Evolutionary conservation across 257 asterid genomes (phyloP).

Genomic region (Penstemon eatonii): DNA sequence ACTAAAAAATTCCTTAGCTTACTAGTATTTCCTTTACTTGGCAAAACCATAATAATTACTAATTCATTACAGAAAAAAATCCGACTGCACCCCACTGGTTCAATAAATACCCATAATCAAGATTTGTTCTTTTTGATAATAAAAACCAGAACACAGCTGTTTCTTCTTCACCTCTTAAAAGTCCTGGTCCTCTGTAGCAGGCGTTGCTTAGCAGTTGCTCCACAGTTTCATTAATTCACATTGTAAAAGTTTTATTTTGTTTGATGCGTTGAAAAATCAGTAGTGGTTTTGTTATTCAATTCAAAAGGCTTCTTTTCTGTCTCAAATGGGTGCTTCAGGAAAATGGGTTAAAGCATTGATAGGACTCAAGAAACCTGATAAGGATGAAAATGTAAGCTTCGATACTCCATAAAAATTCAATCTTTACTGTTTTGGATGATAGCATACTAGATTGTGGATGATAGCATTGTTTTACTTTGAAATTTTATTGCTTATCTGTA

Average conservation of each 20-base stretch:
- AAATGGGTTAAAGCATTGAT: conserved; percentile 86
- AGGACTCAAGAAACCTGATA: conserved; percentile 75
- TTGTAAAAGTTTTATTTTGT: not conserved
- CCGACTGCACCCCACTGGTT: too few relatives aligned
- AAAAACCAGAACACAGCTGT: conserved; percentile 24
- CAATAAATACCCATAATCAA: conserved; percentile 28
- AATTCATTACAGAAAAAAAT: not conserved
- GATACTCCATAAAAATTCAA: conserved; percentile 7
- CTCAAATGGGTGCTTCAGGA: conserved; percentile 80
- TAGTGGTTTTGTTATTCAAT: conserved; percentile 22
- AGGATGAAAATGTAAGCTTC: conserved; percentile 70
- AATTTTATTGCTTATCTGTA: not conserved
- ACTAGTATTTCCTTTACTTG: conserved; percentile 15
- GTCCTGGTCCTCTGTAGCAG: conserved; percentile 30
- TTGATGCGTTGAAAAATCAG: conserved; percentile 9
- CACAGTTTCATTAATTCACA: conserved; percentile 29
- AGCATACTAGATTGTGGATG: conserved; percentile 4
- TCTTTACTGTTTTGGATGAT: conserved; percentile 16
- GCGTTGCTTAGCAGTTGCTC: conserved; percentile 31
- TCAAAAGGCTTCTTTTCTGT: conserved; percentile 10
- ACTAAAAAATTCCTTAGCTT: not conserved
- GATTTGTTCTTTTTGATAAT: conserved; percentile 24
- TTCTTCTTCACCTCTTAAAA: conserved; percentile 32
- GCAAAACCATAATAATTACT: conserved; percentile 12
- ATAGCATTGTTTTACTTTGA: not conserved